Evolutionary conservation across 177 flowering plant genomes (phyloP), one percentile per base, ranked within the genome.

Genomic region (Vitis hybrid): DNA sequence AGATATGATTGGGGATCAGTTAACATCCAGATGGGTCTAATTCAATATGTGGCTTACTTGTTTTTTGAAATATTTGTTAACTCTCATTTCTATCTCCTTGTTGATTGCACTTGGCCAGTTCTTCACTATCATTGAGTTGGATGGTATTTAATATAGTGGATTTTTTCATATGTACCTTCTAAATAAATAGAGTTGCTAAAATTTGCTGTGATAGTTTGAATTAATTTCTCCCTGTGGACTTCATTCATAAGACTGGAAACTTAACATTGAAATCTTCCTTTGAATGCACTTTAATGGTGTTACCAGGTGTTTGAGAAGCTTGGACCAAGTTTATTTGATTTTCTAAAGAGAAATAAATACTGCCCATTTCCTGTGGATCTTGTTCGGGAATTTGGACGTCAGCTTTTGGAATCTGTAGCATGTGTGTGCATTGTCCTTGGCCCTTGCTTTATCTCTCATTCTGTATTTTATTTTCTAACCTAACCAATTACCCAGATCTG

Each of bases 331-430:
- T 85, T 90, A 80, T 90, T 81, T 84, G 94, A 86, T 83, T 84
- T 27, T 81, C 83, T 88, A 77, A 81, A 82, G 85, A 89, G 87
- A 88, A 91, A 90, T 83, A 88, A 75, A 78, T 90, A 89, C 84
- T 70, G 77, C 80, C 87, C 95, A 77, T 88, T 93, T 71, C 98
- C 92, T 85, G 82, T 90, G 87, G 98, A 88, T 77, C 94, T 90
- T 84, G 95, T 90, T 80, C 95, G 94, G 68, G 92, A 91, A 85
- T 83, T 93, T 75, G 98, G 92, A 78, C 87, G 91, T 66, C 98
- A 93, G 88, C 97, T 93, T 83, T 86, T 93, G 92, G 95, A 93
- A 85, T 89, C 91, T 85, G 90, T 93, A 78, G 93, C 98, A 91
- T 91, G 98, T 91, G 89, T 87, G 98, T 93, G 82, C 79, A 84